Evolutionary conservation across 1,284 basidiomycete genomes (phyloP), one percentile per base, ranked within the genome.

Genomic region (Takashimella tepidaria): DNA sequence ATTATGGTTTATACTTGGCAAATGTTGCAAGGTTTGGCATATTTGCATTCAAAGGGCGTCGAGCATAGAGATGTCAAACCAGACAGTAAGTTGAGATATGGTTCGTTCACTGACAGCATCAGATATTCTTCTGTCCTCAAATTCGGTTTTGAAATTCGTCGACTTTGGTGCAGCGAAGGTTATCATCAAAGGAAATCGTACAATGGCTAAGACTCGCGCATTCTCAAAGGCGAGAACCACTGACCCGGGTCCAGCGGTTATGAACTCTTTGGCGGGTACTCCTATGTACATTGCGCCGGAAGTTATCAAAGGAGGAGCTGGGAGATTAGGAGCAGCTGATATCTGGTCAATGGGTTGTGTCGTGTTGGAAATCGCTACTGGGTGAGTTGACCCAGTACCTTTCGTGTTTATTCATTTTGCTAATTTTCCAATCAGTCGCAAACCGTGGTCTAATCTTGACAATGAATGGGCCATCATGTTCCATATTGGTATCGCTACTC

Each of bases 381-480:
- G 96, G 53, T 62, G 37, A 47, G 58, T 53, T 16, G 12, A n/a
- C n/a, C n/a, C n/a, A n/a, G n/a, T n/a, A n/a, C n/a, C n/a, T n/a
- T n/a, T n/a, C n/a, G n/a, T n/a, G n/a, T n/a, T n/a, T n/a, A n/a
- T n/a, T n/a, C 1, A 4, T 11, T n/a, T 40, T 5, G 16, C 10
- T 41, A 10, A 21, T 25, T 10, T 31, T 13, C 24, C 31, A 13
- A 12, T 5, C 42, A 63, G 68, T 0, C 86, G 88, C 66, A 92
- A 97, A 68, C 96, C 95, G 0, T 98, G 95, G 95, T 93, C 89
- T 68, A 95, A 97, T 68, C 83, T 98, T 44, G 96, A 98, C 74
- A 98, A 98, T 66, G 95, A 98, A 82, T 98, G 96, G 91, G 92
- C 92, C 4, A 95, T 97, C 77, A 97, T 97, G 93, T 98, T 97